Conservation (phyloP, 225 moss, liverwort and hornwort genomes). For the Polytrichum formosum region DNA sequence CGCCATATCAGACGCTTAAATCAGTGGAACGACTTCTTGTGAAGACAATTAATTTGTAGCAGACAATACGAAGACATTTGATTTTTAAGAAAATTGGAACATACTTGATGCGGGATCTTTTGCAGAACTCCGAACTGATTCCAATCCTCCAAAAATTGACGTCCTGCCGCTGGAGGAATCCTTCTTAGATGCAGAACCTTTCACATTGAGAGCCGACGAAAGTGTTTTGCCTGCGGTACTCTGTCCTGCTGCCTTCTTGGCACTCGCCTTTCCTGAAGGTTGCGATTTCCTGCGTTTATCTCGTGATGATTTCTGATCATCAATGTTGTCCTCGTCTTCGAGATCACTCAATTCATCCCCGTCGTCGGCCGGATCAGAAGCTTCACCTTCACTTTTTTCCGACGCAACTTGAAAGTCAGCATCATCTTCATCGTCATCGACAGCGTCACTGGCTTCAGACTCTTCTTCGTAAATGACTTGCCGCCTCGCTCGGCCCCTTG, state of each 20-base stretch:
- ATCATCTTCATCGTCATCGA: slow-evolving; percentile 42
- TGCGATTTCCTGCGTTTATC: slow-evolving; percentile 25
- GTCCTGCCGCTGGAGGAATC: slow-evolving; percentile 14
- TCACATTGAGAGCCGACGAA: background rate
- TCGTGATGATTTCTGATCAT: slow-evolving; percentile 20
- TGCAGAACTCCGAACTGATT: slow-evolving; percentile 9
- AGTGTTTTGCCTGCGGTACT: too few relatives aligned
- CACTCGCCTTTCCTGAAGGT: slow-evolving; percentile 16
- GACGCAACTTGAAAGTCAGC: slow-evolving; percentile 40
- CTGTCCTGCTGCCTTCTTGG: slow-evolving; percentile 15
- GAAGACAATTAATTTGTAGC: too few relatives aligned
- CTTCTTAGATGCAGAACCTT: slow-evolving; percentile 16
- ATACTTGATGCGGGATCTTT: slow-evolving; percentile 26
- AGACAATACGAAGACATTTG: too few relatives aligned
- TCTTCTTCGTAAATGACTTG: slow-evolving; percentile 24
- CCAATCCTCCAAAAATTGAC: slow-evolving; percentile 24
- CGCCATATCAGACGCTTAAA: too few relatives aligned
- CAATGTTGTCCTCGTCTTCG: slow-evolving; percentile 32
- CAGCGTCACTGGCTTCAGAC: slow-evolving; percentile 15
- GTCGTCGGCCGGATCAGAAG: slow-evolving; percentile 32
- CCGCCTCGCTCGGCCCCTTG: slow-evolving; percentile 30
- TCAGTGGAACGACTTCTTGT: too few relatives aligned
- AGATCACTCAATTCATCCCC: slow-evolving; percentile 24
- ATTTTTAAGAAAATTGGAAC: background rate
- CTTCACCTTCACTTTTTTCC: slow-evolving; percentile 33